Evolutionary conservation across 345 rosid species (phyloP).

Genomic region (Combretum micranthum): DNA sequence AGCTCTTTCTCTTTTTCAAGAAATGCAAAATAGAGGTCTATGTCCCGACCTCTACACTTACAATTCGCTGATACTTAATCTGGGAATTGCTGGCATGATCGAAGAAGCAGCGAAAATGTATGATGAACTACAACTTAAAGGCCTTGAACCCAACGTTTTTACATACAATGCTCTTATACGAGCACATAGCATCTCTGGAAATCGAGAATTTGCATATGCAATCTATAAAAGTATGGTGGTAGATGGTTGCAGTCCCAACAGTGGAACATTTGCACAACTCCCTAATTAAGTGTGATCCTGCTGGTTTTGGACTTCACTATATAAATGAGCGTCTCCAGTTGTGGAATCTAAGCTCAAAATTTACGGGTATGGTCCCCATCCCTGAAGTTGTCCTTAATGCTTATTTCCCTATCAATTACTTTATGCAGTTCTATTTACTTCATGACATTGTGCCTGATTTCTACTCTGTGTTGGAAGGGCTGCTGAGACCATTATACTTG

Average conservation of each 20-base stretch:
- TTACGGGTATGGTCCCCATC: too few relatives aligned
- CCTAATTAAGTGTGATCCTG: conserved; percentile 37
- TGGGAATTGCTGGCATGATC: conserved; percentile 58
- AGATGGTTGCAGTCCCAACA: conserved; percentile 77
- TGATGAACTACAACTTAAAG: conserved; percentile 45
- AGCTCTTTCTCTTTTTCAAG: conserved; percentile 54
- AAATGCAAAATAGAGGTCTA: conserved; percentile 56
- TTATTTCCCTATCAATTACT: too few relatives aligned
- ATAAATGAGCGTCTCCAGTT: too few relatives aligned
- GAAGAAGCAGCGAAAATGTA: conserved; percentile 60
- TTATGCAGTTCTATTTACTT: too few relatives aligned
- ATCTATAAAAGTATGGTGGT: conserved; percentile 76
- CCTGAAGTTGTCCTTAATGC: too few relatives aligned
- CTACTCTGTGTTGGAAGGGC: too few relatives aligned
- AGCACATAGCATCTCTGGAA: conserved; percentile 65
- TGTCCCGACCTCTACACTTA: conserved; percentile 77
- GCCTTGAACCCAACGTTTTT: conserved; percentile 76
- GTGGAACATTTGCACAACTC: conserved; percentile 79
- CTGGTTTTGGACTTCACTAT: too few relatives aligned
- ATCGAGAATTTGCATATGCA: conserved; percentile 56
- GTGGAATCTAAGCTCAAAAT: too few relatives aligned
- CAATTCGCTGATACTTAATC: conserved; percentile 68
- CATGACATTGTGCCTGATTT: too few relatives aligned
- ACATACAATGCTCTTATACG: conserved; percentile 85
- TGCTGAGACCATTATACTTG: too few relatives aligned